phyloP scores from a whole-genome alignment of 2,329 filamentous ascomycete species.

The Colletotrichum salicis region DNA sequence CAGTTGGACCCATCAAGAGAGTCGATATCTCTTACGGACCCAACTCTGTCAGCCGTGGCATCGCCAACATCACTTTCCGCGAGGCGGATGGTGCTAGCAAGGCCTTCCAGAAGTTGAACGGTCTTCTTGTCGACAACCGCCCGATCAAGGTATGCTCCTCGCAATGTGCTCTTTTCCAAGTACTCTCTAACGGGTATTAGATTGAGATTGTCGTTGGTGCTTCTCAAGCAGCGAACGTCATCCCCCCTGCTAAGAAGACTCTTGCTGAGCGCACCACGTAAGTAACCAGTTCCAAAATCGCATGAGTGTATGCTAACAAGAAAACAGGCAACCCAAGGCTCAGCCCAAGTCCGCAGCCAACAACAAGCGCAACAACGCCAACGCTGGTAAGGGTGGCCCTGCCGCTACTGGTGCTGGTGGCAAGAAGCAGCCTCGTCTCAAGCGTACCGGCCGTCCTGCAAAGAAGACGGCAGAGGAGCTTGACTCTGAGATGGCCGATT shows the following conservation, averaged over 20 bases:
- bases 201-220: slow-evolving; percentile 92
- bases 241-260: slow-evolving; percentile 73
- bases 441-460: slow-evolving; percentile 71
- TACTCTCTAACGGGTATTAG: slow-evolving; percentile 54
- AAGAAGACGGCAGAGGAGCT: slow-evolving; percentile 96
- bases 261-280: slow-evolving; percentile 85
- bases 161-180: background rate
- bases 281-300: slow-evolving; percentile 37
- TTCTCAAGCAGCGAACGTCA: slow-evolving; percentile 73
- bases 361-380: slow-evolving; percentile 70
- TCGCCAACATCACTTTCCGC: slow-evolving; percentile 88
- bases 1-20: slow-evolving; percentile 89
- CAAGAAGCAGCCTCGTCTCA: slow-evolving; percentile 64
- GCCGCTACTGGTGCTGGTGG: slow-evolving; percentile 57
- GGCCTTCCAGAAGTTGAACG: slow-evolving; percentile 86
- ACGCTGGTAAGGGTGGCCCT: slow-evolving; percentile 53
- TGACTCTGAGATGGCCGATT: slow-evolving; percentile 97
- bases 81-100: slow-evolving; percentile 84
- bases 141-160: slow-evolving; percentile 81
- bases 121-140: slow-evolving; percentile 87
- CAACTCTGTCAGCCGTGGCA: slow-evolving; percentile 89
- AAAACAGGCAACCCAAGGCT: slow-evolving; percentile 68
- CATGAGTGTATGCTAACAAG: slow-evolving; percentile 41
- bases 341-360: slow-evolving; percentile 85
- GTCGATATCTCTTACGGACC: slow-evolving; percentile 94